Percentiles rank a stretch among this genome's conserved stretches.
These are phyloP conservation scores for Trichoderma atrobrunneum DNA, from an alignment of 2,329 filamentous ascomycete species.

Conservation along the genomic window DNA sequence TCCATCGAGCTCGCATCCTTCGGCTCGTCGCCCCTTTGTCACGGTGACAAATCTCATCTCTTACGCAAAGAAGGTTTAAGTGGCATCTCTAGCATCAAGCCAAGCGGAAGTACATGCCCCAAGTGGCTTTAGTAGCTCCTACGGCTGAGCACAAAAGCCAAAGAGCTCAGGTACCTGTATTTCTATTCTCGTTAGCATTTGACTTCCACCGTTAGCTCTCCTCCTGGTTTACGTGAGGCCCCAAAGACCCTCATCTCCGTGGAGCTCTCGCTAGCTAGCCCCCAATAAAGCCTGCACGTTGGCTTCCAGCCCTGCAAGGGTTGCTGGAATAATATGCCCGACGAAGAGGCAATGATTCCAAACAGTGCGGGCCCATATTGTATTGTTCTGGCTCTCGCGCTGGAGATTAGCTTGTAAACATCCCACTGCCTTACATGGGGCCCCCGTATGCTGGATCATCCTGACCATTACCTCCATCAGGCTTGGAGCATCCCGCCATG, in stretches of 20 bases:
- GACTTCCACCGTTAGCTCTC: background rate
- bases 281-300: slow-evolving; percentile 16
- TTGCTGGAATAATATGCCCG: background rate
- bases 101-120: background rate
- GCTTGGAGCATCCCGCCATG: background rate
- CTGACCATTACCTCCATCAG: slow-evolving; percentile 7
- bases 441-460: background rate
- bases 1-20: background rate
- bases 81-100: background rate
- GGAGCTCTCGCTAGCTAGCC: background rate
- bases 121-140: background rate
- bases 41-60: slow-evolving; percentile 12
- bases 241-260: background rate
- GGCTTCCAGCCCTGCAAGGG: slow-evolving; percentile 8
- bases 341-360: background rate
- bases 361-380: background rate
- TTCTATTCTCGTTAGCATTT: background rate
- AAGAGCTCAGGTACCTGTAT: background rate
- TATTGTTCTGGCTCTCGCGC: background rate
- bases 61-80: background rate
- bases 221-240: background rate
- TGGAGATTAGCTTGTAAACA: background rate
- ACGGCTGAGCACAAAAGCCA: background rate
- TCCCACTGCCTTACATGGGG: background rate
- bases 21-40: slow-evolving; percentile 15